Evolutionary conservation across 2,329 filamentous ascomycete genomes (phyloP).

Genomic region (Dactylonectria macrodidyma): DNA sequence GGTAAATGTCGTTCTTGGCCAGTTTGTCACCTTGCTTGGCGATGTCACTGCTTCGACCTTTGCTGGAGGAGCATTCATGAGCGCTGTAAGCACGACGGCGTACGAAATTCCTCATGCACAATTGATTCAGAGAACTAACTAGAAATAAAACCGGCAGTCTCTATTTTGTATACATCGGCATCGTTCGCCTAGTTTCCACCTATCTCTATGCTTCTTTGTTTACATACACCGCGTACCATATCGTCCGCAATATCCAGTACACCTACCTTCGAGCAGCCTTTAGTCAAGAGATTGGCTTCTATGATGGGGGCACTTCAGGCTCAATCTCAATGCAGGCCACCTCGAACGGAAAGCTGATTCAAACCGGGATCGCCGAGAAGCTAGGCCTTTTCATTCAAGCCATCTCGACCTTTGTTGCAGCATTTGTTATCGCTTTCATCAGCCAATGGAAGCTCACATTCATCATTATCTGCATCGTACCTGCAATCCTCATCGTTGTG

Average conservation of each 20-base stretch:
- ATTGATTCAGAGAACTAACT: background rate
- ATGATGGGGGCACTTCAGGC: too few species aligned
- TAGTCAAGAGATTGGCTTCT: too few species aligned
- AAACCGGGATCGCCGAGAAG: constrained; percentile 57
- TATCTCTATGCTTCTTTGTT: too few species aligned
- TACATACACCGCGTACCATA: too few species aligned
- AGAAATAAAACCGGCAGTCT: too few species aligned
- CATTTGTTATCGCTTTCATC: constrained; percentile 56
- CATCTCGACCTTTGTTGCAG: constrained; percentile 53
- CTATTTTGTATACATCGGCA: too few species aligned
- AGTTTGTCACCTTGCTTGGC: background rate
- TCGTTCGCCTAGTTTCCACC: too few species aligned
- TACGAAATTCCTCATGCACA: background rate
- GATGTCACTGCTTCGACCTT: background rate
- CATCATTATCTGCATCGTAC: constrained; percentile 52
- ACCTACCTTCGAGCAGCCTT: too few species aligned
- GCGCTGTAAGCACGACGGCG: background rate
- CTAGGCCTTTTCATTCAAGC: constrained; percentile 55
- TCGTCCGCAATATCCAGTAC: too few species aligned
- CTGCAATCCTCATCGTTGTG: constrained; percentile 48
- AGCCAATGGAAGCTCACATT: constrained; percentile 60
- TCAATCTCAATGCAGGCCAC: constrained; percentile 36
- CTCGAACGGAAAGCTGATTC: constrained; percentile 57
- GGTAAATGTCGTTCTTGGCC: background rate
- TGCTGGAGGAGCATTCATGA: background rate